phyloP scores from a whole-genome alignment of 441 rosid genomes.

The Aleurites moluccanus region DNA sequence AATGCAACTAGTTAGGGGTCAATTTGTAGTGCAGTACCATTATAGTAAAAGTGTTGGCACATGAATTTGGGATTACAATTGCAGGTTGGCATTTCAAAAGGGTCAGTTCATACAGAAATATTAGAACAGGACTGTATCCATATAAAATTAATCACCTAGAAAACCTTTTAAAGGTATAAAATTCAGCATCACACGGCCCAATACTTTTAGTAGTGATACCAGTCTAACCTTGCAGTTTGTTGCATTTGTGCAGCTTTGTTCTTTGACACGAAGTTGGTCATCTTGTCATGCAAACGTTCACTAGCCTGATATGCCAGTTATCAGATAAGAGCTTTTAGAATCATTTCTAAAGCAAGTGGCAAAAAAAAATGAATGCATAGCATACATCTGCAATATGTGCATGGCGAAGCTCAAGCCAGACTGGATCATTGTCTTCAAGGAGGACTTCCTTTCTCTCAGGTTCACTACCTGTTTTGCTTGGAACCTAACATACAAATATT shows the following conservation, averaged over 20 bases:
- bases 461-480: constrained; percentile 67
- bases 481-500: constrained; percentile 50
- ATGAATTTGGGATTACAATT: neutral
- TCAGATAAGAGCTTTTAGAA: constrained; percentile 27
- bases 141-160: neutral
- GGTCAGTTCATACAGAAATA: neutral
- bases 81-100: neutral
- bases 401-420: constrained; percentile 99
- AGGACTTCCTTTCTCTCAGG: constrained; percentile 86
- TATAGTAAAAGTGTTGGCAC: neutral
- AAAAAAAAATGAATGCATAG: constrained; percentile 11
- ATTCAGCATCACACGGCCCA: constrained; percentile 1
- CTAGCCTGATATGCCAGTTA: constrained; percentile 67
- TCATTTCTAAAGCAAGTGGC: constrained; percentile 3
- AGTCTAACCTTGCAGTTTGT: constrained; percentile 72
- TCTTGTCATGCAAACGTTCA: constrained; percentile 87
- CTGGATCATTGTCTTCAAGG: constrained; percentile 87
- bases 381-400: constrained; percentile 97
- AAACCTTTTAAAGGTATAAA: constrained; percentile 8
- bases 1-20: neutral
- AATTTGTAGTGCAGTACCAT: neutral
- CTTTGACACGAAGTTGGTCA: constrained; percentile 78
- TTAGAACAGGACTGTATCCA: neutral
- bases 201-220: constrained; percentile 12
- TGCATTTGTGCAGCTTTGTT: constrained; percentile 99